Base-by-base conservation (phyloP, 2,329 filamentous ascomycete genomes). In the Cladophialophora bantiana region DNA sequence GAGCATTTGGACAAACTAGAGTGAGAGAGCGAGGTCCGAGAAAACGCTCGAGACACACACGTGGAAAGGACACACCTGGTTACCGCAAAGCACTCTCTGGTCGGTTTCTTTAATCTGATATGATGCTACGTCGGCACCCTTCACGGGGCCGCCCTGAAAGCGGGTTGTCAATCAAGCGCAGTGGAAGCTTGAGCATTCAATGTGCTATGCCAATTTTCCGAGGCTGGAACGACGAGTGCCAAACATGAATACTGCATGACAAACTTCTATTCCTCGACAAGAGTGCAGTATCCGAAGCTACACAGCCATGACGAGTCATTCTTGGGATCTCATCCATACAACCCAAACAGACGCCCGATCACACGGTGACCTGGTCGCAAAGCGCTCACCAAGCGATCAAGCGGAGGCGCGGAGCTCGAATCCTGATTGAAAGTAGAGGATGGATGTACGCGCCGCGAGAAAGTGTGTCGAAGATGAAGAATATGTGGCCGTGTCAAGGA, bases 1-100 rank as follows among this genome's bases (percentile, higher is more conserved):
- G 95, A 98, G 77, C 95, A 99, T 83, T 79, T 99, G 78, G 95
- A 99, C 77, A 98, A 98, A 80, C 81, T 99, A 77, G 95, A 99
- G 79, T 98, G 81, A 83, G 26, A 6, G 26, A 26, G 31, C 1
- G 10, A 40, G 10, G n/a, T 45, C n/a, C 7, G 20, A 45, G 32
- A 7, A 5, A 26, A 18, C 12, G 3, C 12, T 9, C n/a, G 31
- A 34, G 20, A 31, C 45, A 13, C 45, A 26, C 26, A 26, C 26
- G 26, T 2, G 26, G 26, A 18, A 50, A 10, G 45, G 26, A 26
- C 9, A 26, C 26, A 12, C 13, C 45, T 13, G 20, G 12, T 12
- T 13, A 48, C 42, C 7, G 45, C 18, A 12, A 50, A 26, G 45
- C 10, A 50, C 45, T 50, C 5, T 20, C 20, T 20, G 10, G 13